A percentile compares a stretch with the other conserved stretches of the same genome.
These are phyloP conservation scores for Coffea canephora DNA, from an alignment of 257 asterid genomes.

Conservation along the genomic window DNA sequence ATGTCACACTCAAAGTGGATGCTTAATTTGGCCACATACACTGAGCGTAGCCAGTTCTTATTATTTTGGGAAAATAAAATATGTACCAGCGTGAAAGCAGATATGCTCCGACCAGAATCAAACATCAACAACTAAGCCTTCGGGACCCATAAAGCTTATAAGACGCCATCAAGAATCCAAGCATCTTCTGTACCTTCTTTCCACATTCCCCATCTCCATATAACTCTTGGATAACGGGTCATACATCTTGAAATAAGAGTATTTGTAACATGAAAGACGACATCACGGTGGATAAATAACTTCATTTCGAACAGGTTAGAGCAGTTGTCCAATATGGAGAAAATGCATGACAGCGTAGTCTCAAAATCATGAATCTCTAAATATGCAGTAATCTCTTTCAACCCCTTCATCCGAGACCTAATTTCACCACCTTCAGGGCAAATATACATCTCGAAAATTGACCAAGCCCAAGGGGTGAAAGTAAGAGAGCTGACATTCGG, in stretches of 20 bases:
- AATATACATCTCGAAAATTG: constrained; percentile 46
- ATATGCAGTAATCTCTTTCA: constrained; percentile 60
- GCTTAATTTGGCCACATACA: not conserved
- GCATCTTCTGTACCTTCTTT: constrained; percentile 62
- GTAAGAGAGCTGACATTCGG: constrained; percentile 58
- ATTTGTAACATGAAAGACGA: constrained; percentile 50
- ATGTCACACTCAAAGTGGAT: not conserved
- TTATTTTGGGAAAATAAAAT: not conserved
- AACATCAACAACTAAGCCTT: not conserved
- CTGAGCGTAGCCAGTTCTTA: not conserved
- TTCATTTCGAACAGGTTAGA: constrained; percentile 41
- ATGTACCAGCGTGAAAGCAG: not conserved
- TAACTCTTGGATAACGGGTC: constrained; percentile 40
- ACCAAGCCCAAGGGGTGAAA: constrained; percentile 59
- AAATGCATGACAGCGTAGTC: constrained; percentile 46
- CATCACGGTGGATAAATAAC: constrained; percentile 58
- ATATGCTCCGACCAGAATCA: constrained; percentile 1
- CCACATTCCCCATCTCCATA: constrained; percentile 97
- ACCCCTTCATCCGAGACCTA: constrained; percentile 40
- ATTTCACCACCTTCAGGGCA: constrained; percentile 31
- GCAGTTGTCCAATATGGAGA: constrained; percentile 48
- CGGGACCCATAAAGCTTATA: not conserved
- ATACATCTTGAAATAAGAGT: constrained; percentile 55
- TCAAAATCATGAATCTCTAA: constrained; percentile 56
- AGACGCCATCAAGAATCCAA: constrained; percentile 50